Evolutionary conservation across 306 rosid species (phyloP).

Genomic region (Inga oerstediana): DNA sequence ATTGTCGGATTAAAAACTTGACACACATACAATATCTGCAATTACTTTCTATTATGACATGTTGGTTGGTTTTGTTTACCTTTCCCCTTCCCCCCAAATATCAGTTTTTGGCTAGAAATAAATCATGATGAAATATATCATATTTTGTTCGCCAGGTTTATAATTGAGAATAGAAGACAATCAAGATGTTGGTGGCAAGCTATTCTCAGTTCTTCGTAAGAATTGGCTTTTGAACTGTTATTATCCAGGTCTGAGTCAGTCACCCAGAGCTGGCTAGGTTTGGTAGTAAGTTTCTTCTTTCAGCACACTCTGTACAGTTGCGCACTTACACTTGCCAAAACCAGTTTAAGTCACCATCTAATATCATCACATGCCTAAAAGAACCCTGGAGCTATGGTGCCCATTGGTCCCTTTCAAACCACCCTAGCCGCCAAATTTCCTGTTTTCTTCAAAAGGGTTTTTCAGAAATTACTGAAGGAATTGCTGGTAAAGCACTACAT

Average conservation of each 20-base stretch:
- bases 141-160: not conserved
- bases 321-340: slow-evolving; percentile 27
- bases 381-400: slow-evolving; percentile 37
- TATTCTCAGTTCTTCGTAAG: not conserved
- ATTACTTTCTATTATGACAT: not conserved
- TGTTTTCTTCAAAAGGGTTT: slow-evolving; percentile 72
- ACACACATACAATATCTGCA: not conserved
- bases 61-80: not conserved
- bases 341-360: slow-evolving; percentile 31
- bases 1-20: not conserved
- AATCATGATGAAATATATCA: slow-evolving; percentile 1
- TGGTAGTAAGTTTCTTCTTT: slow-evolving; percentile 43
- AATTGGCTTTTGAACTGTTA: not conserved
- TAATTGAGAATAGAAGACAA: not conserved
- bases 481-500: slow-evolving; percentile 68
- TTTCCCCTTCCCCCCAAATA: not conserved
- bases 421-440: slow-evolving; percentile 67
- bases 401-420: slow-evolving; percentile 43
- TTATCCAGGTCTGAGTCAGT: slow-evolving; percentile 12
- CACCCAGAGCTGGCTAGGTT: slow-evolving; percentile 49
- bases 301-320: slow-evolving; percentile 4
- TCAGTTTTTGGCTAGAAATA: not conserved
- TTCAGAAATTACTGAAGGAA: slow-evolving; percentile 62
- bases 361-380: slow-evolving; percentile 44
- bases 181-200: not conserved